Conservation (phyloP, 2,329 filamentous ascomycete genomes). For the Amesomyces nigricolor region DNA sequence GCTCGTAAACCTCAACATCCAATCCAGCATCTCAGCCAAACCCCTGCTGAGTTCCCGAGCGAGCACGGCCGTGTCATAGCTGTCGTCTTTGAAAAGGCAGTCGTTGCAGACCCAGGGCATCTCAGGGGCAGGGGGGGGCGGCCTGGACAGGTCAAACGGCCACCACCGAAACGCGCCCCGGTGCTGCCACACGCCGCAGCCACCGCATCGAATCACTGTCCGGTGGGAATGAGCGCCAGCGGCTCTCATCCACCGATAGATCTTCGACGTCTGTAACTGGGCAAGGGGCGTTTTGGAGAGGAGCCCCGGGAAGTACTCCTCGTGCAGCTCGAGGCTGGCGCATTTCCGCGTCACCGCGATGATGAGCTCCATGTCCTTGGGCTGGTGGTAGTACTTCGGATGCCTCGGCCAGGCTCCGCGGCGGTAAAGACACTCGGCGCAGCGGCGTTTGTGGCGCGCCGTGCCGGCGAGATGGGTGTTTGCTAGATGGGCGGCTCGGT, state of each 20-base stretch:
- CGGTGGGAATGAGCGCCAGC: not conserved
- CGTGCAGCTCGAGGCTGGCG: not conserved
- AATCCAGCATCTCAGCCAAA: not conserved
- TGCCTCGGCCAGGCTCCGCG: not conserved
- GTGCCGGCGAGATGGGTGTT: conserved; percentile 8
- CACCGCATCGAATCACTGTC: conserved; percentile 4
- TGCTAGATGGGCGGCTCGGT: not conserved
- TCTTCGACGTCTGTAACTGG: not conserved
- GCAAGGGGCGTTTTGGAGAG: not conserved
- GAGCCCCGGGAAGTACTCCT: conserved; percentile 10
- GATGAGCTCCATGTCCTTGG: not conserved
- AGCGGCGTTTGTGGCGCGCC: conserved; percentile 15
- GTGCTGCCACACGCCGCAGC: conserved; percentile 13
- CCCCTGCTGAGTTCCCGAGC: not conserved
- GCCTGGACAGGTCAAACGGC: not conserved
- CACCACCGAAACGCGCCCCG: conserved; percentile 2
- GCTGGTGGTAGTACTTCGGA: not conserved
- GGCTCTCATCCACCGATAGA: not conserved
- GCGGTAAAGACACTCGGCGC: conserved; percentile 14
- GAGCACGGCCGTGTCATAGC: not conserved
- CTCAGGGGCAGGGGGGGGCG: not conserved
- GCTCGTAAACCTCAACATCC: accelerated
- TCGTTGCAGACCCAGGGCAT: conserved; percentile 4
- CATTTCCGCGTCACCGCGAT: conserved; percentile 1
- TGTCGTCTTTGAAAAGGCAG: not conserved